These are phyloP conservation scores for Bipolaris zeicola DNA, from an alignment of 2,329 filamentous ascomycete genomes.

Conservation along the genomic window DNA sequence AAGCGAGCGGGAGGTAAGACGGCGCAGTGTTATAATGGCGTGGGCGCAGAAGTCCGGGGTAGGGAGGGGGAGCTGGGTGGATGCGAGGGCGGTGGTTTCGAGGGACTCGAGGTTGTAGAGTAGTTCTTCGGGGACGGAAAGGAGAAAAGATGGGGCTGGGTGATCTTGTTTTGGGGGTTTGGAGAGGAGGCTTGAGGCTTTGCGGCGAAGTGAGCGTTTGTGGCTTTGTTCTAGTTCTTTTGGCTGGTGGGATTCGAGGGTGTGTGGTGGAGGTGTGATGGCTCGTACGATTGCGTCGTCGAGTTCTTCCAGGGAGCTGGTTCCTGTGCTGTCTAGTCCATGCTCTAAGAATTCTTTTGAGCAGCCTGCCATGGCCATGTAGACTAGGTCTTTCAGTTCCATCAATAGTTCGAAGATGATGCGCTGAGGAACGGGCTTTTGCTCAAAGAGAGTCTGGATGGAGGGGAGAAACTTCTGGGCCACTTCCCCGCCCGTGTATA, in stretches of 20 bases:
- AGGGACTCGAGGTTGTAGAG: conserved; percentile 43
- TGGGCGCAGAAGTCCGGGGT: conserved; percentile 42
- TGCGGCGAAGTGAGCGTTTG: conserved; percentile 26
- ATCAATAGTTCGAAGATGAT: conserved; percentile 46
- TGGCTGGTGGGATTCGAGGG: conserved; percentile 1
- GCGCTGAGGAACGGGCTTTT: conserved; percentile 37
- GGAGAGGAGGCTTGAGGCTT: conserved; percentile 20
- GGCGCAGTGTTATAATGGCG: conserved; percentile 37
- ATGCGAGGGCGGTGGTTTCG: conserved; percentile 38
- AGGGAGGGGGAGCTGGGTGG: conserved; percentile 30
- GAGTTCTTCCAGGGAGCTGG: conserved; percentile 37
- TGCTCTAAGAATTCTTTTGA: conserved; percentile 37
- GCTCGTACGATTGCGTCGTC: conserved; percentile 36
- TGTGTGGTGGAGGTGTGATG: conserved; percentile 21
- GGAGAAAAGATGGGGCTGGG: conserved; percentile 24
- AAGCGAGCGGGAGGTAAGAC: conserved; percentile 32
- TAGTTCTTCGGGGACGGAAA: conserved; percentile 27
- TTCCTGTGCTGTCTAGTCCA: conserved; percentile 32
- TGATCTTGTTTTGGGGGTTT: background rate
- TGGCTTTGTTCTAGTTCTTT: conserved; percentile 10
- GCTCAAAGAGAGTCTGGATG: conserved; percentile 41
- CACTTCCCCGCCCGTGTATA: conserved; percentile 42
- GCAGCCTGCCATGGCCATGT: conserved; percentile 34
- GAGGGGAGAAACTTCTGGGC: conserved; percentile 40
- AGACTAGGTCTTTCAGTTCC: conserved; percentile 43